Percentiles rank a stretch among this genome's conserved stretches.
phyloP scores from a whole-genome alignment of 164 flowering plant species.

The Liquidambar formosana region DNA sequence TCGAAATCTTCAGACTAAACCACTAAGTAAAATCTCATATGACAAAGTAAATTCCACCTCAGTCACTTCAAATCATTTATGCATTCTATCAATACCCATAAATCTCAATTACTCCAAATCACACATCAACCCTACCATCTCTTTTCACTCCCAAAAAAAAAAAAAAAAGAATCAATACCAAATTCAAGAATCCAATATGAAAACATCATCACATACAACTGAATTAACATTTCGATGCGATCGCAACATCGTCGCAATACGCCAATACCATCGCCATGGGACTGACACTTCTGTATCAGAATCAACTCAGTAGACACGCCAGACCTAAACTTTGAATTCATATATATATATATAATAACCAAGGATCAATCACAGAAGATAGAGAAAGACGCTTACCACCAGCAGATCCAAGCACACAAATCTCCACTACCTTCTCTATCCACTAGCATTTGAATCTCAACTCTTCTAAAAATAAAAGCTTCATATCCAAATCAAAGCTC shows the following conservation, averaged over 20 bases:
- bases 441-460: conserved; percentile 30
- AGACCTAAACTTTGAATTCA: too few relatives aligned
- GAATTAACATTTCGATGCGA: not conserved
- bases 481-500: conserved; percentile 2
- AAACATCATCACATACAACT: not conserved
- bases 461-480: not conserved
- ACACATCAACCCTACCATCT: not conserved
- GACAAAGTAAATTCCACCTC: not conserved
- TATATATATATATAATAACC: too few relatives aligned
- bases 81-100: not conserved
- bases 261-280: too few relatives aligned
- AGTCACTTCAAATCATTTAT: not conserved
- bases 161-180: not conserved
- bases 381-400: conserved; percentile 17
- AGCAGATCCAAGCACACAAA: conserved; percentile 40
- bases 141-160: too few relatives aligned
- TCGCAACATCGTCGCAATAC: not conserved
- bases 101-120: not conserved
- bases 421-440: not conserved
- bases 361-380: not conserved
- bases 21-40: too few relatives aligned
- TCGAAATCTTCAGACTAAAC: not conserved
- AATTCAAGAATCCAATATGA: not conserved
- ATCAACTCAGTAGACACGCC: too few relatives aligned
- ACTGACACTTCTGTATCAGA: too few relatives aligned